These are phyloP conservation scores for Piper betle DNA, from an alignment of 164 flowering plant species.

Conservation along the genomic window DNA sequence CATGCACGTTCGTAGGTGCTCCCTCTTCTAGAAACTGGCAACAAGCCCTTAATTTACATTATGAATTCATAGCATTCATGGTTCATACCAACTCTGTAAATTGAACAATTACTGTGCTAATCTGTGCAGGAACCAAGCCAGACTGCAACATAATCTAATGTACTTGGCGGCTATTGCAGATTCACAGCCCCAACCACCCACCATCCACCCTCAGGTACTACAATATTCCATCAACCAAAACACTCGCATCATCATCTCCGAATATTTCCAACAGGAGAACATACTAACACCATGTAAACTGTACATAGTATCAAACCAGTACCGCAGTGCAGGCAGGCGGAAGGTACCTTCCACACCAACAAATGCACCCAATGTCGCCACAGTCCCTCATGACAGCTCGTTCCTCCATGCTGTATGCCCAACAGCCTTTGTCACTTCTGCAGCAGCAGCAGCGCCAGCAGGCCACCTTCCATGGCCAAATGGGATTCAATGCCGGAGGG, in stretches of 20 bases:
- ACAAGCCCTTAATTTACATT: too few relatives aligned
- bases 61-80: neutral
- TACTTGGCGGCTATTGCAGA: slow-evolving; percentile 96
- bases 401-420: slow-evolving; percentile 64
- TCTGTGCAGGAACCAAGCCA: slow-evolving; percentile 61
- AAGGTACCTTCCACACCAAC: slow-evolving; percentile 77
- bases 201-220: slow-evolving; percentile 67
- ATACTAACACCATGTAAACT: too few relatives aligned
- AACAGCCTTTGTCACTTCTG: slow-evolving; percentile 49
- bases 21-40: too few relatives aligned
- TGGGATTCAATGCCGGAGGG: slow-evolving; percentile 64
- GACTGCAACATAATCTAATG: slow-evolving; percentile 79
- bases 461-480: slow-evolving; percentile 51
- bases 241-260: neutral
- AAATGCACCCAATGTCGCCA: slow-evolving; percentile 65
- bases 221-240: too few relatives aligned
- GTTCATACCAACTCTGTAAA: neutral
- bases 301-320: slow-evolving; percentile 30
- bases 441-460: slow-evolving; percentile 50
- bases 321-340: slow-evolving; percentile 56
- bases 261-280: too few relatives aligned
- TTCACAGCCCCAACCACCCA: slow-evolving; percentile 82
- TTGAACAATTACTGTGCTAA: neutral
- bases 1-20: too few relatives aligned
- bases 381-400: slow-evolving; percentile 83